phyloP scores from a whole-genome alignment of 2,329 filamentous ascomycete species.

The Ophiostoma himal-ulmi region DNA sequence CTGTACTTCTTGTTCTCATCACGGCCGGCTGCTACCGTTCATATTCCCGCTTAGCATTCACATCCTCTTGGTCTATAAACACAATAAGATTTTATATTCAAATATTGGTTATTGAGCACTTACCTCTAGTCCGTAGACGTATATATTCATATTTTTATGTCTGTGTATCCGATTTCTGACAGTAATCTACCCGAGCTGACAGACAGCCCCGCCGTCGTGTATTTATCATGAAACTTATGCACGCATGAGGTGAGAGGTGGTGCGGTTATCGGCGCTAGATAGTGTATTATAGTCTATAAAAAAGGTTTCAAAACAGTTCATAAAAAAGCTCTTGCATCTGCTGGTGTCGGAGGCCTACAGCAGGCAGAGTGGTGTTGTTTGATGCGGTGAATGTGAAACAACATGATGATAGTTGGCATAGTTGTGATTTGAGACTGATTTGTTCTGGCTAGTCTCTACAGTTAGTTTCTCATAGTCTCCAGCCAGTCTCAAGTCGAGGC shows the following conservation, averaged over 20 bases:
- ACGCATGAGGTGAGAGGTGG: not conserved
- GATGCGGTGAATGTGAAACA: constrained; percentile 10
- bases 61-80: no score
- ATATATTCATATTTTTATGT: not conserved
- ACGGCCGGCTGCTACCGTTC: not conserved
- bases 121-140: not conserved
- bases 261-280: not conserved
- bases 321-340: not conserved
- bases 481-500: no score
- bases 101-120: not conserved
- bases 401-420: not conserved
- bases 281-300: not conserved
- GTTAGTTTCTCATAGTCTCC: not conserved
- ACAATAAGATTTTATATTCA: no score
- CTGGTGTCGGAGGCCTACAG: not conserved
- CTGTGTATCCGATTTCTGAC: not conserved
- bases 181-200: not conserved
- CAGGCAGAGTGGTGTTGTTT: not conserved
- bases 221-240: not conserved
- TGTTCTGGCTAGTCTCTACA: not conserved
- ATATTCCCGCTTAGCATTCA: not conserved
- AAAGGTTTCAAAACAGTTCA: not conserved
- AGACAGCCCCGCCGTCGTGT: not conserved
- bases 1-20: not conserved
- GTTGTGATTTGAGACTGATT: not conserved